A percentile compares a stretch with the other conserved stretches of the same genome.
These are phyloP conservation scores for Talaromyces islandicus DNA, from an alignment of 2,329 filamentous ascomycete genomes.

Conservation along the genomic window DNA sequence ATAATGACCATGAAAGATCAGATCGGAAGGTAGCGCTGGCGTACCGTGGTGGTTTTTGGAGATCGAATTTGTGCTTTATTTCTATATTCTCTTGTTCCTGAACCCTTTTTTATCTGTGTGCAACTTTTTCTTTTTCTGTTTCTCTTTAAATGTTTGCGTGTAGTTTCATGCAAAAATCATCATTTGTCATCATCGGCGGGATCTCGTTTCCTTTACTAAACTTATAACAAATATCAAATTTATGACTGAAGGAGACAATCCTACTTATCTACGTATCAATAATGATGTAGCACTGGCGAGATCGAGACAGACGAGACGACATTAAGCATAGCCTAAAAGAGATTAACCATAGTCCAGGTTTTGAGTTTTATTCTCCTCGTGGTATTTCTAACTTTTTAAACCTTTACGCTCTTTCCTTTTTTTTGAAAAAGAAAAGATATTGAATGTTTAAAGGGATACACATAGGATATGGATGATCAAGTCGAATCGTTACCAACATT, in stretches of 20 bases:
- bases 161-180: conserved; percentile 7
- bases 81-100: conserved; percentile 5
- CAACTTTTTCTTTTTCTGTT: conserved; percentile 1
- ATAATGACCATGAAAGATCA: conserved; percentile 11
- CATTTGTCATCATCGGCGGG: conserved; percentile 12
- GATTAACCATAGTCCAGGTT: no score
- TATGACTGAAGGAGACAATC: not conserved
- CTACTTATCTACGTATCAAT: not conserved
- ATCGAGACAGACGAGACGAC: no score
- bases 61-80: conserved; percentile 5
- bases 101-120: conserved; percentile 3
- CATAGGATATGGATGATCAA: no score
- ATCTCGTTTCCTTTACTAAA: conserved; percentile 7
- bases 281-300: not conserved
- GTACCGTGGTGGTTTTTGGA: conserved; percentile 12
- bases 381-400: no score
- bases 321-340: no score
- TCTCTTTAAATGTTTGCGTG: conserved; percentile 3
- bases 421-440: no score
- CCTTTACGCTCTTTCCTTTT: no score
- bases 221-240: conserved; percentile 2
- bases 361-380: no score
- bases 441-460: no score
- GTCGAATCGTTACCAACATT: no score
- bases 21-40: conserved; percentile 10